These are phyloP conservation scores for Polytrichum commune DNA, from an alignment of 225 moss, liverwort and hornwort species.

Conservation along the genomic window DNA sequence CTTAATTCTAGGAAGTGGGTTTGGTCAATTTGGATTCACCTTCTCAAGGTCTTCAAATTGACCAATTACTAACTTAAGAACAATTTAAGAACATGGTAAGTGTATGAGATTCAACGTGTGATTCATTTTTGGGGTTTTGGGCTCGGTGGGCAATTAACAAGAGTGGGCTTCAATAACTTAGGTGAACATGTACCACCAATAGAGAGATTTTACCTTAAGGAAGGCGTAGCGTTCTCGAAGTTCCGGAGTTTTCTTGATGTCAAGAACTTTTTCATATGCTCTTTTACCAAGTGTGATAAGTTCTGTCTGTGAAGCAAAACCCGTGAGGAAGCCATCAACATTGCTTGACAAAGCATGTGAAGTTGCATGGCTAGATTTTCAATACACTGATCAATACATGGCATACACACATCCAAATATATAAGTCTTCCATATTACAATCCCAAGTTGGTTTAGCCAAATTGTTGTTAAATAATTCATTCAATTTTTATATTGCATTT, in stretches of 20 bases:
- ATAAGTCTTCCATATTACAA: background rate
- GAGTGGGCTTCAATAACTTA: too few species aligned
- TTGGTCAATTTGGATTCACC: too few species aligned
- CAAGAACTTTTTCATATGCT: conserved; percentile 64
- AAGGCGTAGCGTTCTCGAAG: conserved; percentile 60
- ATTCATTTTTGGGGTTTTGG: too few species aligned
- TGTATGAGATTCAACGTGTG: too few species aligned
- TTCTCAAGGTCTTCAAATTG: too few species aligned
- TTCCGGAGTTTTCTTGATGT: conserved; percentile 60
- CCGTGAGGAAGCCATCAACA: background rate
- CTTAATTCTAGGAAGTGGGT: too few species aligned
- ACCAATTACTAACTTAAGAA: too few species aligned
- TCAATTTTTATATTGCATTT: background rate
- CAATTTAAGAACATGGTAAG: too few species aligned
- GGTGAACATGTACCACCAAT: too few species aligned
- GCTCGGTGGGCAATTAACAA: too few species aligned
- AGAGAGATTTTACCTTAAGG: conserved; percentile 39
- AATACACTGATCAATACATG: background rate
- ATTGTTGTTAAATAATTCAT: background rate
- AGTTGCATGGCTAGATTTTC: background rate
- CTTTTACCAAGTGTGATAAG: conserved; percentile 62
- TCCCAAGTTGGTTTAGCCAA: background rate
- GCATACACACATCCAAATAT: background rate
- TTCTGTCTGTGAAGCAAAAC: conserved; percentile 35
- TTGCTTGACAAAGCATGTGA: background rate